Conservation (phyloP, 768 basidiomycete genomes). For the Boletus sp. region DNA sequence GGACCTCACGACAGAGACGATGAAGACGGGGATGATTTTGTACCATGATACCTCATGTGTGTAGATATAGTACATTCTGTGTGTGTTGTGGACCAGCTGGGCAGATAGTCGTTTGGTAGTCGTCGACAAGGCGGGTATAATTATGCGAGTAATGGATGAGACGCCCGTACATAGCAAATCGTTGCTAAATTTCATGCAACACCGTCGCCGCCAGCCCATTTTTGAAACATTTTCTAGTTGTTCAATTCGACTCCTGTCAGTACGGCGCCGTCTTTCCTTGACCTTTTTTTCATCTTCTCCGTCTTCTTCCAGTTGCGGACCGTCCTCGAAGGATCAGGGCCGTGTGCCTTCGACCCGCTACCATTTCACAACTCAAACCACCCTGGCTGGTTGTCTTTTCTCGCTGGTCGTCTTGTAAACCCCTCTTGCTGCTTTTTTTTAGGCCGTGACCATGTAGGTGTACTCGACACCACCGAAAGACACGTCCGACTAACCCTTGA, state of each 20-base stretch:
- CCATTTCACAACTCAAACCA: conserved; percentile 9
- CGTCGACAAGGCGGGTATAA: conserved; percentile 3
- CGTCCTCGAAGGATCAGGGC: conserved; percentile 11
- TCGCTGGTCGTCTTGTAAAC: conserved; percentile 23
- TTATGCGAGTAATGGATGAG: not conserved
- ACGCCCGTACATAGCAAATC: not conserved
- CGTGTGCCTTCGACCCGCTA: conserved; percentile 8
- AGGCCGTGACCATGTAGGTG: conserved; percentile 25
- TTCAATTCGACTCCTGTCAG: not conserved
- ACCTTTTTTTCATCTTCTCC: not conserved
- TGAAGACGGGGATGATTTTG: conserved; percentile 2
- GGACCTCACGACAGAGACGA: conserved; percentile 28
- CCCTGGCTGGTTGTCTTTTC: conserved; percentile 23
- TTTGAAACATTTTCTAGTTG: not conserved
- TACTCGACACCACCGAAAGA: not conserved
- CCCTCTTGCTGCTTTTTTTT: not conserved
- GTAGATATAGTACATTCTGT: not conserved
- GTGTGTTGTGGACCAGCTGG: not conserved
- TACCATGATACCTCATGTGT: not conserved
- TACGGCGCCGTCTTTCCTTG: not conserved
- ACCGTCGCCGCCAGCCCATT: not conserved
- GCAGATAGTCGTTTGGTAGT: not conserved
- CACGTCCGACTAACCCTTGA: conserved; percentile 15
- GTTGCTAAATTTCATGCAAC: conserved; percentile 7
- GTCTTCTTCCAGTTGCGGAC: not conserved